A percentile compares a stretch with the other conserved stretches of the same genome.
Evolutionary conservation across 352 stramenopile genomes (phyloP).

Genomic region (Phytophthora megakarya): DNA sequence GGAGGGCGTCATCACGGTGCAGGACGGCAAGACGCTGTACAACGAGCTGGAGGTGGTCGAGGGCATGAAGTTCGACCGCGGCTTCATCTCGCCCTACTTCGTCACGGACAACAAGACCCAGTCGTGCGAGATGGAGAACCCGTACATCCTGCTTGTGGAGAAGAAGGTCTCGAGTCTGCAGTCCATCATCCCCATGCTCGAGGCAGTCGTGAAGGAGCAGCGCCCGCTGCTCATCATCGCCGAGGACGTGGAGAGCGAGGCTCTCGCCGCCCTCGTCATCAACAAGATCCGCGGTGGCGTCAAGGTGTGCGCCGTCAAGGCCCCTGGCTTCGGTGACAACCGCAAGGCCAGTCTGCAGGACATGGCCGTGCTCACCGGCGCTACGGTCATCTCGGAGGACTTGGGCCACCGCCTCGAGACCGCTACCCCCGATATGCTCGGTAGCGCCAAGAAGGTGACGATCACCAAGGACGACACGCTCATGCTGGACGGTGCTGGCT

Average conservation of each 20-base stretch:
- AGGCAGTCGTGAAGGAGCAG: slow-evolving; percentile 97
- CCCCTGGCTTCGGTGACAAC: slow-evolving; percentile 99
- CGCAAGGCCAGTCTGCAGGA: slow-evolving; percentile 99
- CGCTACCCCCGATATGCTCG: slow-evolving; percentile 95
- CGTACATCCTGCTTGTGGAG: slow-evolving; percentile 99
- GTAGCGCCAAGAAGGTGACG: slow-evolving; percentile 94
- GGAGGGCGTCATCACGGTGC: slow-evolving; percentile 98
- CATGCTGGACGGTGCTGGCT: slow-evolving; percentile 95
- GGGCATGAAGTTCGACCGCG: slow-evolving; percentile 99
- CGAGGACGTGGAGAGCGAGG: slow-evolving; percentile 99
- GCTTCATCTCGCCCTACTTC: slow-evolving; percentile 99
- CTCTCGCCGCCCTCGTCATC: slow-evolving; percentile 98
- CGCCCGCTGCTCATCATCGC: slow-evolving; percentile 99
- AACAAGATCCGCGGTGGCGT: slow-evolving; percentile 99
- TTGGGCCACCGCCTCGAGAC: slow-evolving; percentile 99
- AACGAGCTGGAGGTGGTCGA: slow-evolving; percentile 99
- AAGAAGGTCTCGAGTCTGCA: slow-evolving; percentile 99
- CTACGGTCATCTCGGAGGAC: slow-evolving; percentile 98
- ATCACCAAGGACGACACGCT: slow-evolving; percentile 99
- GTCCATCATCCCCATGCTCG: slow-evolving; percentile 96
- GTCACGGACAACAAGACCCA: slow-evolving; percentile 99
- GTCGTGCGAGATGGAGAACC: slow-evolving; percentile 98
- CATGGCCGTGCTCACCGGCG: slow-evolving; percentile 98
- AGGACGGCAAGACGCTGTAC: slow-evolving; percentile 99
- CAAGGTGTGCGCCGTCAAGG: slow-evolving; percentile 99